phyloP scores from a whole-genome alignment of 257 asterid species.

The Solanum peruvianum region DNA sequence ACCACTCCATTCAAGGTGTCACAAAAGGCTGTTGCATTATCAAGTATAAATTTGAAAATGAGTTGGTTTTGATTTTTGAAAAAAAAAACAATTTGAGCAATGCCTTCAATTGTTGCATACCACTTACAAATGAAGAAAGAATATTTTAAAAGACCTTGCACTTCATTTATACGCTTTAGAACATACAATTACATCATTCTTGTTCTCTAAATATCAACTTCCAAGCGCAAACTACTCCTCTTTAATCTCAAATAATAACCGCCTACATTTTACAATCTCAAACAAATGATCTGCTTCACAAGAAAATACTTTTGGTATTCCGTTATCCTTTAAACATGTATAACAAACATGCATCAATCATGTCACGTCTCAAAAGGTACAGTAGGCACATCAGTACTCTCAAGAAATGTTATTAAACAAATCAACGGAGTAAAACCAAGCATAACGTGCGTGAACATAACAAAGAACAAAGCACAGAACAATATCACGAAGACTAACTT shows the following conservation, averaged over 20 bases:
- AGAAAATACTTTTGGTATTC: neutral
- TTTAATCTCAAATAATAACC: neutral
- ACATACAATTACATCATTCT: neutral
- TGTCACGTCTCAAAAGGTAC: neutral
- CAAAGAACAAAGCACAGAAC: neutral
- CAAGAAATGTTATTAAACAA: neutral
- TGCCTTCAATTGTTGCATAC: neutral
- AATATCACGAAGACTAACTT: constrained; percentile 36
- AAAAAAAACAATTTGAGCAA: neutral
- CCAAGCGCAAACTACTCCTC: neutral
- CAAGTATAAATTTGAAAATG: neutral
- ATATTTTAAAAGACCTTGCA: neutral
- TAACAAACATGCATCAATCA: neutral
- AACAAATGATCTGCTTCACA: neutral
- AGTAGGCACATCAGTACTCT: neutral
- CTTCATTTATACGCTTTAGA: neutral
- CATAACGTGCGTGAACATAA: neutral
- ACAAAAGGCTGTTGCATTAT: neutral
- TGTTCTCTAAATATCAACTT: neutral
- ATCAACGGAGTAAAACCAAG: neutral
- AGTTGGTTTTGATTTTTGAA: neutral
- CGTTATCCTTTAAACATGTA: neutral
- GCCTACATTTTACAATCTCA: neutral
- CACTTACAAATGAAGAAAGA: neutral
- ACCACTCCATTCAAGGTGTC: neutral